Base-by-base conservation (phyloP, 805 yeast genomes). In the Soucietia sequanensis region DNA sequence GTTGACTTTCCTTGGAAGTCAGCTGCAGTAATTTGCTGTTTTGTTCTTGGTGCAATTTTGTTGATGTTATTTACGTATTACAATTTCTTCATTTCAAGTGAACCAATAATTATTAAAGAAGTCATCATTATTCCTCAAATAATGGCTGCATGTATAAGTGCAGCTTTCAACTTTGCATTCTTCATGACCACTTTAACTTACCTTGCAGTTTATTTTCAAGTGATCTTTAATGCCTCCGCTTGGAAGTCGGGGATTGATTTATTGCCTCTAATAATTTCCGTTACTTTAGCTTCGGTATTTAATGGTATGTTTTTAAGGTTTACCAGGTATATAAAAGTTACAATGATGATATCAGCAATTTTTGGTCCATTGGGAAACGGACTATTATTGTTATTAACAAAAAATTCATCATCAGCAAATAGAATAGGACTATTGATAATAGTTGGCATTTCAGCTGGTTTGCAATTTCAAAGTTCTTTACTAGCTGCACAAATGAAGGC, bases 1-100 rank as follows among this genome's bases (percentile, higher is more conserved):
- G 53, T 58, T 23, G 60, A 68, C 22, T 68, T 55, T 45, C 56
- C 75, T 1, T 81, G 86, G 86, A 49, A 57, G 2, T 71, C 81
- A 0, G 74, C 75, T n/a, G 68, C 75, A 4, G 75, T 76, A 3
- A 70, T 80, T 5, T 44, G 56, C 8, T 70, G 72, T 34, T 67
- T 80, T 33, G 54, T 73, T 6, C 25, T 78, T 23, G 80, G 81
- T 6, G 67, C 69, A 1, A 11, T 66, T 2, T 37, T 68, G 2
- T 24, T 65, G 4, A 41, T 61, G 7, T 42, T 37, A 0, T 75
- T 76, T 31, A 42, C 52, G 14, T 35, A 60, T 21, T 72, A 68
- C 60, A 72, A 71, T 43, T 70, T 70, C 45, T 42, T 32, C n/a
- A 48, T 50, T 26, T 66, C 80, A 0, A 54, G 53, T 16, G 50